Evolutionary conservation across 257 asterid genomes (phyloP).

Genomic region (Gardenia jasminoides): DNA sequence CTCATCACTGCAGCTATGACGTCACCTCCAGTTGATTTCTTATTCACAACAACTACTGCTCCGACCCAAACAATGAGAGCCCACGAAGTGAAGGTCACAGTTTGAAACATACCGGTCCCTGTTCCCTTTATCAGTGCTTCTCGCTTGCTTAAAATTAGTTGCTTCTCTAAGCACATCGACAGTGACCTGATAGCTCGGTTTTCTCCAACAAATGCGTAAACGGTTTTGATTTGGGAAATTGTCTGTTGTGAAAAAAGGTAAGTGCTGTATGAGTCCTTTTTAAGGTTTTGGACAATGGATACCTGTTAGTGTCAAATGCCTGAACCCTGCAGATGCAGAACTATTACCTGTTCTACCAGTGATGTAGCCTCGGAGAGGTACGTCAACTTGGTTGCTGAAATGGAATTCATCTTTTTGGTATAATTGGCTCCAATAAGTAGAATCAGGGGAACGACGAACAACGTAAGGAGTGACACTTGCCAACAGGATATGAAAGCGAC

Average conservation of each 20-base stretch:
- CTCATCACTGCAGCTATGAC: slow-evolving; percentile 91
- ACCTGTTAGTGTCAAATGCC: slow-evolving; percentile 2
- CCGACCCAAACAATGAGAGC: slow-evolving; percentile 87
- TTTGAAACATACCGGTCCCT: slow-evolving; percentile 80
- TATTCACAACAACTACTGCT: slow-evolving; percentile 61
- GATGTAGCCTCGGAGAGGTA: slow-evolving; percentile 71
- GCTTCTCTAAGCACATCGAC: slow-evolving; percentile 58
- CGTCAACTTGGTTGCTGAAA: slow-evolving; percentile 57
- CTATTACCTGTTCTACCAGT: slow-evolving; percentile 71
- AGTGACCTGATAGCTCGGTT: slow-evolving; percentile 53
- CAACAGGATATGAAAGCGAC: slow-evolving; percentile 72
- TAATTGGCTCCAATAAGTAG: slow-evolving; percentile 63
- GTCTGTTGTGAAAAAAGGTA: slow-evolving; percentile 45
- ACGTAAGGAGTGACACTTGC: slow-evolving; percentile 79
- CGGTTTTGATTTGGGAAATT: slow-evolving; percentile 80
- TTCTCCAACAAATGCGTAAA: slow-evolving; percentile 80
- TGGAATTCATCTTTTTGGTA: slow-evolving; percentile 62
- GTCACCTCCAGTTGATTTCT: slow-evolving; percentile 68
- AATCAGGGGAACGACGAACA: slow-evolving; percentile 71
- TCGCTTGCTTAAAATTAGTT: slow-evolving; percentile 41
- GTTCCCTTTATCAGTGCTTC: slow-evolving; percentile 75
- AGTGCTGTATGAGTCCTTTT: slow-evolving; percentile 2
- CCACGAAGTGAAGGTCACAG: slow-evolving; percentile 80
- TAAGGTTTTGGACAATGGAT: not conserved
- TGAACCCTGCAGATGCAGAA: not conserved